Conservation (phyloP, 2,329 filamentous ascomycete species). For the Paracoccidioides lutzii region DNA sequence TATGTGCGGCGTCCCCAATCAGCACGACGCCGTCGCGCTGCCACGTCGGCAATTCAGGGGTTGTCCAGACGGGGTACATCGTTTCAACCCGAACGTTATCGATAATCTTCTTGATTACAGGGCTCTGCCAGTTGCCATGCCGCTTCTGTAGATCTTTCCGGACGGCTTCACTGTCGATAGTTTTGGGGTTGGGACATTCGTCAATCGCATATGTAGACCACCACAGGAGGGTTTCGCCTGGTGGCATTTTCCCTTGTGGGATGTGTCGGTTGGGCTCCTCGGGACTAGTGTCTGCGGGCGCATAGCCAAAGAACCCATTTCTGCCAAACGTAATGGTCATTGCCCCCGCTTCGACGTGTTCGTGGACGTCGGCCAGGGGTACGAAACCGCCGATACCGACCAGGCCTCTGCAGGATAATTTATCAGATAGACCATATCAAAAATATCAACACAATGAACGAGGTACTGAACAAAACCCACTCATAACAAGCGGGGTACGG, state of each 20-base stretch:
- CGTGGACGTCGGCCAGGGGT: slow-evolving; percentile 16
- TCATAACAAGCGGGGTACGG: slow-evolving; percentile 30
- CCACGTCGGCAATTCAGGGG: slow-evolving; percentile 37
- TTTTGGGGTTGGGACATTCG: slow-evolving; percentile 21
- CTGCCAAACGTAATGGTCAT: slow-evolving; percentile 36
- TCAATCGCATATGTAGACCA: slow-evolving; percentile 34
- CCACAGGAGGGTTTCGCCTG: slow-evolving; percentile 28
- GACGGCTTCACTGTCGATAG: slow-evolving; percentile 20
- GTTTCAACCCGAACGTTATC: slow-evolving; percentile 26
- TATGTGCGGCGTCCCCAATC: slow-evolving; percentile 46
- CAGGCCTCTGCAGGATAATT: slow-evolving; percentile 21
- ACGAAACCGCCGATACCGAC: slow-evolving; percentile 37
- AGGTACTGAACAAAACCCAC: slow-evolving; percentile 13
- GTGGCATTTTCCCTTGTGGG: slow-evolving; percentile 12
- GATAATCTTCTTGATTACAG: slow-evolving; percentile 32
- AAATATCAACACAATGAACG: background rate
- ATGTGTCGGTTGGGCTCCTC: slow-evolving; percentile 15
- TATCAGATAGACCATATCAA: background rate
- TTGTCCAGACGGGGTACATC: slow-evolving; percentile 39
- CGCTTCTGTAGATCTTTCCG: slow-evolving; percentile 27
- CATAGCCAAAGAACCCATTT: slow-evolving; percentile 41
- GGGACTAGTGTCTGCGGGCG: slow-evolving; percentile 20
- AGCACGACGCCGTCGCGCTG: slow-evolving; percentile 37
- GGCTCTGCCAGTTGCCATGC: slow-evolving; percentile 36
- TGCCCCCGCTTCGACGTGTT: slow-evolving; percentile 22